These are phyloP conservation scores for Exobasidium rhododendri DNA, from an alignment of 1,284 basidiomycete genomes.

Conservation along the genomic window DNA sequence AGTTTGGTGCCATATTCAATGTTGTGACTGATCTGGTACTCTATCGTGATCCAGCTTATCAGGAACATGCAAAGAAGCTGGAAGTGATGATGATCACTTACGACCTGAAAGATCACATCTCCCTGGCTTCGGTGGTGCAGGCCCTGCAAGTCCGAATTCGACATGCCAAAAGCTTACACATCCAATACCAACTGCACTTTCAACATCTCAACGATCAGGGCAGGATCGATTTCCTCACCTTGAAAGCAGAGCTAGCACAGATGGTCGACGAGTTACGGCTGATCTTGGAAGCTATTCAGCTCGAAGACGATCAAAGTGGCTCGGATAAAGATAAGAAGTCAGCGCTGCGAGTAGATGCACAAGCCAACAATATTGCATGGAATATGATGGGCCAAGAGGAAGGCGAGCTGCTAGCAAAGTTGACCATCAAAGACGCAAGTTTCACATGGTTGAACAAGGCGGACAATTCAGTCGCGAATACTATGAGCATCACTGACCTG, in stretches of 20 bases:
- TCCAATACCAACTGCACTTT: constrained; percentile 48
- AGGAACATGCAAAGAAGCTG: constrained; percentile 46
- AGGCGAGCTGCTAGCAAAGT: constrained; percentile 75
- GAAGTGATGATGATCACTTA: constrained; percentile 84
- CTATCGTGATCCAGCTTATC: constrained; percentile 73
- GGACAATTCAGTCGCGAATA: constrained; percentile 81
- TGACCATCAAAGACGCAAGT: constrained; percentile 74
- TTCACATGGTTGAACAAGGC: constrained; percentile 83
- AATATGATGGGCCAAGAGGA: constrained; percentile 75
- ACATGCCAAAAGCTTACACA: constrained; percentile 51
- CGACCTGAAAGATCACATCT: constrained; percentile 76
- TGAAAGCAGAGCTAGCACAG: constrained; percentile 71
- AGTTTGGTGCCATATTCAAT: constrained; percentile 83
- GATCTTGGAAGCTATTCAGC: constrained; percentile 82
- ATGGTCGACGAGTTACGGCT: constrained; percentile 77
- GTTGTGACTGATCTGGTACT: constrained; percentile 78
- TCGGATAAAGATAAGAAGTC: constrained; percentile 69
- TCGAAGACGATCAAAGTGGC: constrained; percentile 56
- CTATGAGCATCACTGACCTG: constrained; percentile 72
- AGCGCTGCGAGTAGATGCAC: constrained; percentile 75
- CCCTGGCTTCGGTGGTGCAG: constrained; percentile 68
- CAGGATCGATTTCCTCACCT: constrained; percentile 61
- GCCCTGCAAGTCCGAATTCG: constrained; percentile 74
- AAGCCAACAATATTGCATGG: constrained; percentile 87
- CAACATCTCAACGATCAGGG: constrained; percentile 61